Evolutionary conservation across 2,329 filamentous ascomycete species (phyloP).

Genomic region (Amauroascus verrucosus): DNA sequence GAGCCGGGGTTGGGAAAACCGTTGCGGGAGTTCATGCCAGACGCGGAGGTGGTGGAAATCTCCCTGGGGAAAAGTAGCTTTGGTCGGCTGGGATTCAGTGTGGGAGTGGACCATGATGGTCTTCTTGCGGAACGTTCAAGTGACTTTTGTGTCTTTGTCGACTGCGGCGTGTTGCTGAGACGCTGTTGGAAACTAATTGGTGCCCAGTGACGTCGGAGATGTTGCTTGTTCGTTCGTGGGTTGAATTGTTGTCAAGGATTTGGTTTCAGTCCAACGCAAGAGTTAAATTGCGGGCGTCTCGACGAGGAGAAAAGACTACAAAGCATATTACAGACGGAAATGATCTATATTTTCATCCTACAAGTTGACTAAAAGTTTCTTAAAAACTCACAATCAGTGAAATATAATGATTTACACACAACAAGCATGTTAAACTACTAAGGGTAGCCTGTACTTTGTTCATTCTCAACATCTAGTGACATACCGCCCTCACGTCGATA

Average conservation of each 20-base stretch:
- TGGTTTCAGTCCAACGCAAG: too few relatives aligned
- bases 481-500: background rate
- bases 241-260: background rate
- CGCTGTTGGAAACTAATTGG: background rate
- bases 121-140: background rate
- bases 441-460: background rate
- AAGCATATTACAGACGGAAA: too few relatives aligned
- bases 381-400: too few relatives aligned
- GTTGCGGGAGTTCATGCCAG: slow-evolving; percentile 30
- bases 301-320: too few relatives aligned
- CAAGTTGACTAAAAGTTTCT: too few relatives aligned
- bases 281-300: too few relatives aligned
- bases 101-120: slow-evolving; percentile 9
- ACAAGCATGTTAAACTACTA: background rate
- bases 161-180: background rate
- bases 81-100: slow-evolving; percentile 1
- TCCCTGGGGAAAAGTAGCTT: background rate
- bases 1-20: slow-evolving; percentile 30
- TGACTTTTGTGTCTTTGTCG: background rate
- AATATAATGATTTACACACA: background rate
- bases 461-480: too few relatives aligned
- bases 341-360: too few relatives aligned
- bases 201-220: background rate
- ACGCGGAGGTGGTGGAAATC: slow-evolving; percentile 7
- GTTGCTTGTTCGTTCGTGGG: background rate